Evolutionary conservation across 2,329 filamentous ascomycete genomes (phyloP), one percentile per base, ranked within the genome.

Genomic region (Onygenales sp.): DNA sequence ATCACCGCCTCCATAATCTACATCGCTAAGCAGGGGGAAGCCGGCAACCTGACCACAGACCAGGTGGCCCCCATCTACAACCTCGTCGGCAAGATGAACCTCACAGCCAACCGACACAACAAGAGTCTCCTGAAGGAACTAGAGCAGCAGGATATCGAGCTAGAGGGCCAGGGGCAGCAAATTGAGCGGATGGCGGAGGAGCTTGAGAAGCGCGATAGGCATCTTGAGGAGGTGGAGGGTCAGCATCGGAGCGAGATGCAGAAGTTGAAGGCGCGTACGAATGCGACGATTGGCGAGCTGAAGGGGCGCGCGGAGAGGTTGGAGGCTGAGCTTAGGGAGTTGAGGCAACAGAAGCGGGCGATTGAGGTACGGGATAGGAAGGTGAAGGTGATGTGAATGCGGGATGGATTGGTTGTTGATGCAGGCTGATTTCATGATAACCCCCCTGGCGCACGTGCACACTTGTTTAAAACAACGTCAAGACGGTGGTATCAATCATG

Each of bases 1-100:
- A 66, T 70, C 42, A 53, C 58, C 14, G 58, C 59, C 0, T 61
- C 59, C 2, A 63, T 71, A 17, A 61, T 63, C 44, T 58, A 52
- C 34, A 63, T 71, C 48, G 59, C 59, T 11, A 57, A 60, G 13
- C 61, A 66, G 14, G 44, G 61, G 13, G 57, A 58, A n/a, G 54
- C 54, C 4, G 65, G 63, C 1, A 61, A 52, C 7, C 59, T 70
- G 3, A 51, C 42, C 27, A 11, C 55, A 1, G 43, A 55, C 3
- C 59, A 68, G 34, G 65, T 63, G 0, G 42, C 40, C 0, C 60
- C 65, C 2, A 59, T 68, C 36, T 58, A 67, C 52, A 39, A 57
- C 1, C 53, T 70, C 14, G 59, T 68, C 45, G 49, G 56, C 5
- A 61, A 53, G 14, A 63, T 70, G 48, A 56, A 53, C 31, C 55